Conservation (phyloP, 371 early-diverging fungal species). For the Actinomortierella wolfii region DNA sequence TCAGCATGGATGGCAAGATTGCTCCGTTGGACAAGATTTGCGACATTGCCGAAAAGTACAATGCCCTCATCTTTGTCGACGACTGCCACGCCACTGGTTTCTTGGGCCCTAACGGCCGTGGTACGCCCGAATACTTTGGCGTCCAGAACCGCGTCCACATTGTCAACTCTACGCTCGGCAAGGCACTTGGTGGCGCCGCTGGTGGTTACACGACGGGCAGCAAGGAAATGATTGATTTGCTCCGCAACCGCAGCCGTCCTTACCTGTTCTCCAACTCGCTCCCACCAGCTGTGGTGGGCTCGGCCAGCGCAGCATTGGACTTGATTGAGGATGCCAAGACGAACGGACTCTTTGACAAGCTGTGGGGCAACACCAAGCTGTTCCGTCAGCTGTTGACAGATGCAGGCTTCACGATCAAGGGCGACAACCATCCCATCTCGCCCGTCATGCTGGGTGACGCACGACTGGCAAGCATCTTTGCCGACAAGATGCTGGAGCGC, state of each 20-base stretch:
- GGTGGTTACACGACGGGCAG: constrained; percentile 68
- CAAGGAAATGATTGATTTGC: constrained; percentile 52
- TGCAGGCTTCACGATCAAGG: constrained; percentile 63
- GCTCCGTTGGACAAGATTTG: constrained; percentile 63
- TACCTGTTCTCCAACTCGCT: constrained; percentile 70
- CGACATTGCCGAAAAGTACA: constrained; percentile 65
- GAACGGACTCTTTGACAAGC: constrained; percentile 49
- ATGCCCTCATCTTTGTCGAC: constrained; percentile 64
- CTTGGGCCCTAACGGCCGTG: constrained; percentile 60
- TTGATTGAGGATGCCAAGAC: constrained; percentile 50
- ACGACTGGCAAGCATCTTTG: constrained; percentile 57
- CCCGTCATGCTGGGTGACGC: constrained; percentile 72
- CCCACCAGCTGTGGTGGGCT: constrained; percentile 69
- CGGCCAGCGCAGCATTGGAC: constrained; percentile 62
- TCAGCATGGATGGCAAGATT: constrained; percentile 70
- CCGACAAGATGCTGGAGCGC: constrained; percentile 57
- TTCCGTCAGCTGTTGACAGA: constrained; percentile 56
- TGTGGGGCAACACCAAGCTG: constrained; percentile 57
- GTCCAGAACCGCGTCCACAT: constrained; percentile 62
- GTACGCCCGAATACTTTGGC: constrained; percentile 63
- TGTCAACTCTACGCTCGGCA: constrained; percentile 69
- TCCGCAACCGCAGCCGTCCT: constrained; percentile 63
- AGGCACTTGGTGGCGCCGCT: constrained; percentile 68
- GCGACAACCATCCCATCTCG: constrained; percentile 64
- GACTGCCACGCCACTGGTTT: constrained; percentile 72